These are phyloP conservation scores for Lyophyllum semitale DNA, from an alignment of 768 basidiomycete genomes.

Conservation along the genomic window DNA sequence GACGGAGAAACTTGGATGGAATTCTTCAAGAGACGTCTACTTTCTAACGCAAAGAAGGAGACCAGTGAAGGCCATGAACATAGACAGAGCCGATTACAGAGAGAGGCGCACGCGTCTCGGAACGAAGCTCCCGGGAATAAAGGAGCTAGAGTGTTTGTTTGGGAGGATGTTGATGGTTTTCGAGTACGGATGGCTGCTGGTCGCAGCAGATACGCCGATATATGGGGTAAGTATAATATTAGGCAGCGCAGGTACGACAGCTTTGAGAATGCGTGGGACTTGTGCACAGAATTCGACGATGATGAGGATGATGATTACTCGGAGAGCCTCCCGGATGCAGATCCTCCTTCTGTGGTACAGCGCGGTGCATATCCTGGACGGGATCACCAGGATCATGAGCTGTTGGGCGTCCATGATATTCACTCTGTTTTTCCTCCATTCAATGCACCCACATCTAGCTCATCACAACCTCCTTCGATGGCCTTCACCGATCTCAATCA, in stretches of 20 bases:
- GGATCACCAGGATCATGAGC: too few relatives aligned
- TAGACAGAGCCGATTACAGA: not conserved
- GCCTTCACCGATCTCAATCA: too few relatives aligned
- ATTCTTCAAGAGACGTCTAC: constrained; percentile 2
- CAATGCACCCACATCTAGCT: too few relatives aligned
- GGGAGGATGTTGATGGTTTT: constrained; percentile 23
- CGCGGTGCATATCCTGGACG: too few relatives aligned
- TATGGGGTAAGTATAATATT: constrained; percentile 16
- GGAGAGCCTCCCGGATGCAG: too few relatives aligned
- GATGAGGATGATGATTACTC: not conserved
- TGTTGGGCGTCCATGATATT: too few relatives aligned
- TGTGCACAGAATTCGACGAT: constrained; percentile 15
- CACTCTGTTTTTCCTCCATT: too few relatives aligned
- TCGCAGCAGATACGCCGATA: constrained; percentile 4
- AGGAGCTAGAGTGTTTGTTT: constrained; percentile 21
- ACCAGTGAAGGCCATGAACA: not conserved
- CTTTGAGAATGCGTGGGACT: constrained; percentile 22
- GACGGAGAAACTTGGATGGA: constrained; percentile 2
- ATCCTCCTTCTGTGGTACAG: too few relatives aligned
- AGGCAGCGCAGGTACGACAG: constrained; percentile 18
- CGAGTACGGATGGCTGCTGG: constrained; percentile 15
- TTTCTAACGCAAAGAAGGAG: not conserved
- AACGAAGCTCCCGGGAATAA: constrained; percentile 14
- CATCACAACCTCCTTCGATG: too few relatives aligned
- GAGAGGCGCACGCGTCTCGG: not conserved